Conservation (phyloP, 1,139 yeast species). For the Yamadazyma sp. region DNA sequence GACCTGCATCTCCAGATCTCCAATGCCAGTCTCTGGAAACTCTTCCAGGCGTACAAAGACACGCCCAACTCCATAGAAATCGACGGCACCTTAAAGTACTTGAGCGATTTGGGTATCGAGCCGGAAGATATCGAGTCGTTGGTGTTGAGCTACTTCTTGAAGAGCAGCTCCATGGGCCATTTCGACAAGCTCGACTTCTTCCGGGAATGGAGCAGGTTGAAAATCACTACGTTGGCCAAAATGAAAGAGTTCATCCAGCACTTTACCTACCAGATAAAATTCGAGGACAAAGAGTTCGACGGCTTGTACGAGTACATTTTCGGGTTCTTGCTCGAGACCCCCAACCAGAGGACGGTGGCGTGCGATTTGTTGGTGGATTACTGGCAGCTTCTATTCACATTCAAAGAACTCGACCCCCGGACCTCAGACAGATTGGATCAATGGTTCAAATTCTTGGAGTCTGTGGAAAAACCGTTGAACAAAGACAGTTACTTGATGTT, state of each 20-base stretch:
- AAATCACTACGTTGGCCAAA: constrained; percentile 36
- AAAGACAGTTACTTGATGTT: constrained; percentile 88
- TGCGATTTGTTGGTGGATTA: constrained; percentile 69
- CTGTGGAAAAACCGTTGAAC: constrained; percentile 42
- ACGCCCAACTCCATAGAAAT: constrained; percentile 45
- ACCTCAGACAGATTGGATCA: constrained; percentile 32
- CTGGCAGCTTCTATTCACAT: constrained; percentile 66
- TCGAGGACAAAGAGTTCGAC: constrained; percentile 9
- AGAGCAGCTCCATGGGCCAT: constrained; percentile 65
- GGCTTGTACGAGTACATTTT: constrained; percentile 70
- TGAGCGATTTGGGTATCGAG: constrained; percentile 64
- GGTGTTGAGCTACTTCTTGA: constrained; percentile 66
- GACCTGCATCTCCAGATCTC: constrained; percentile 12
- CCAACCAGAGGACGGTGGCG: constrained; percentile 55
- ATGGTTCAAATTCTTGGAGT: constrained; percentile 53
- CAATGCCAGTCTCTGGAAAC: constrained; percentile 20
- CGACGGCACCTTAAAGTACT: constrained; percentile 72
- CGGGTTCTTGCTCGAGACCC: constrained; percentile 61
- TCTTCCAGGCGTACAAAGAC: constrained; percentile 36
- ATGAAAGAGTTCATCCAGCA: constrained; percentile 53
- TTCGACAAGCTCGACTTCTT: constrained; percentile 53
- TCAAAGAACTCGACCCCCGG: constrained; percentile 17
- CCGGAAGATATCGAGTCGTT: constrained; percentile 75
- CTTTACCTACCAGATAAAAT: constrained; percentile 9
- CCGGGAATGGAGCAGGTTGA: constrained; percentile 51